phyloP scores from a whole-genome alignment of 2,329 filamentous ascomycete genomes.

The Apiospora pterosperma region DNA sequence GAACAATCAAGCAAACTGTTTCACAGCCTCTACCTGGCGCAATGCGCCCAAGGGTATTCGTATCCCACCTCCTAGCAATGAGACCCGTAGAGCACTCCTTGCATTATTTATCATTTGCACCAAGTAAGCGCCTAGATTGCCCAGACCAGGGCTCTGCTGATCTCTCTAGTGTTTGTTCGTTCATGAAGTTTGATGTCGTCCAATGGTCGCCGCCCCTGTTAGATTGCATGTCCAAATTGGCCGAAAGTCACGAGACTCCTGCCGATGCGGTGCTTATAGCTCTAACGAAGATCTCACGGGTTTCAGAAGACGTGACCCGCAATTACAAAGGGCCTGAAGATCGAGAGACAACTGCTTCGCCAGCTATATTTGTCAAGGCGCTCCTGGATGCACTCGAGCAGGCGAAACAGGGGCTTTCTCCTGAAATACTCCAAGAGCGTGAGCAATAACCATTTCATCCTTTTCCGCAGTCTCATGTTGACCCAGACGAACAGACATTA shows the following conservation, averaged over 20 bases:
- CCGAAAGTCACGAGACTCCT: constrained; percentile 40
- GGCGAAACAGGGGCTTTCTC: constrained; percentile 19
- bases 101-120: constrained; percentile 11
- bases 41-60: constrained; percentile 13
- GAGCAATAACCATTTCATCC: constrained; percentile 8
- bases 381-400: constrained; percentile 22
- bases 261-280: constrained; percentile 46
- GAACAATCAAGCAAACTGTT: constrained; percentile 13
- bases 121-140: neutral
- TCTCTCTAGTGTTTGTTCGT: constrained; percentile 16
- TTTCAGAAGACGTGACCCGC: constrained; percentile 21
- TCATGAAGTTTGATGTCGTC: constrained; percentile 18
- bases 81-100: constrained; percentile 17
- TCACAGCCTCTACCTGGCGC: constrained; percentile 17
- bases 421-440: constrained; percentile 26
- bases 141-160: neutral
- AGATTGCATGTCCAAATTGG: constrained; percentile 48
- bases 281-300: constrained; percentile 18
- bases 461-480: neutral
- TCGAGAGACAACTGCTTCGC: constrained; percentile 12
- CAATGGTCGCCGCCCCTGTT: constrained; percentile 59
- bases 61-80: constrained; percentile 11
- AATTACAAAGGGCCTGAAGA: constrained; percentile 17
- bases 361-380: constrained; percentile 26
- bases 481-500: constrained; percentile 24